Conservation (phyloP, 371 early-diverging fungal genomes). For the Mortierella sp. region DNA sequence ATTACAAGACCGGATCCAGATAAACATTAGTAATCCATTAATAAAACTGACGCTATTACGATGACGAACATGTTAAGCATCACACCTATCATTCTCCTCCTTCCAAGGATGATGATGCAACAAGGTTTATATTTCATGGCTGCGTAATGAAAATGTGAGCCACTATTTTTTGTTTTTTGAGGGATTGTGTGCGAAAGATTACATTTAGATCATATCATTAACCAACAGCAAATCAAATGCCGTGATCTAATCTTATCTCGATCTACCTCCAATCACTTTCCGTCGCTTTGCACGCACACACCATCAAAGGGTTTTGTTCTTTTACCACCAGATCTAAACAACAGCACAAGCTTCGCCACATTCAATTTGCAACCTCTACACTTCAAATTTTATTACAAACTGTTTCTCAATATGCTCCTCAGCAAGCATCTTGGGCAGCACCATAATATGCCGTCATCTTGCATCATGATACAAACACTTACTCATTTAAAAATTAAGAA, state of each 20-base stretch:
- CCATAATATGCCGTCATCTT: no score
- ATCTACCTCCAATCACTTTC: not conserved
- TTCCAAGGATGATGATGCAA: not conserved
- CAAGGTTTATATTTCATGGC: not conserved
- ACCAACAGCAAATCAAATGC: conserved; percentile 8
- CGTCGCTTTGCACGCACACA: not conserved
- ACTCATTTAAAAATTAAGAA: no score
- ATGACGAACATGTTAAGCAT: not conserved
- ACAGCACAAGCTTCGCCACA: no score
- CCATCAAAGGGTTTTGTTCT: no score
- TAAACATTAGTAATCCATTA: not conserved
- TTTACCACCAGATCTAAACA: no score
- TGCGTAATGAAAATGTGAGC: not conserved
- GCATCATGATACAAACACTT: no score
- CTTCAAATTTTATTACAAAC: no score
- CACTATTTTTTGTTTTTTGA: not conserved
- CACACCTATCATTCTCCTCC: not conserved
- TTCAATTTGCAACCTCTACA: no score
- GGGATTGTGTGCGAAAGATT: not conserved
- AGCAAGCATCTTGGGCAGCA: no score
- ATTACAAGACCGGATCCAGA: no score
- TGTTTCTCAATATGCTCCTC: no score
- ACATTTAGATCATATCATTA: conserved; percentile 1
- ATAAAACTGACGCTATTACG: not conserved
- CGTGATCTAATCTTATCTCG: conserved; percentile 28